A percentile compares a stretch with the other conserved stretches of the same genome.
Evolutionary conservation across 2,329 filamentous ascomycete genomes (phyloP).

Genomic region (Geosmithia flava): DNA sequence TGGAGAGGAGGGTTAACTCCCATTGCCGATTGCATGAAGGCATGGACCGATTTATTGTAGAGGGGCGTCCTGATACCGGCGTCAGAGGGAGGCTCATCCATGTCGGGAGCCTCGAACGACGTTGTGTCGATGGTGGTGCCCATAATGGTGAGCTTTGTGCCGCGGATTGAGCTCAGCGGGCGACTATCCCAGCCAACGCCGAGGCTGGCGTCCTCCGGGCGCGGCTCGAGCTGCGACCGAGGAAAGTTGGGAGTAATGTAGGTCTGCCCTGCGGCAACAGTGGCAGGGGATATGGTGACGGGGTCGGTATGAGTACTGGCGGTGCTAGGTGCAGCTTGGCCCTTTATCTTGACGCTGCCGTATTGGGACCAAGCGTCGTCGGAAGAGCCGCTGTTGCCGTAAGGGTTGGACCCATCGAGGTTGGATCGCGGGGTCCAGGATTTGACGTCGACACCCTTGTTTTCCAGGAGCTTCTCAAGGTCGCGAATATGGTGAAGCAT

Average conservation of each 20-base stretch:
- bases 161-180: constrained; percentile 60
- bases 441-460: constrained; percentile 48
- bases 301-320: not conserved
- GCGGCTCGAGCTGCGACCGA: constrained; percentile 23
- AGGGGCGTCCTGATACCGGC: constrained; percentile 27
- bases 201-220: constrained; percentile 50
- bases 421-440: constrained; percentile 17
- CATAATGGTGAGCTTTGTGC: constrained; percentile 64
- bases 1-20: constrained; percentile 44
- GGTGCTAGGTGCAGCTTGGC: not conserved
- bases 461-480: constrained; percentile 52
- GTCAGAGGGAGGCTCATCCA: constrained; percentile 39
- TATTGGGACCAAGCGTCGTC: constrained; percentile 17
- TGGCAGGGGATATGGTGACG: not conserved
- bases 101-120: constrained; percentile 54
- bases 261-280: not conserved
- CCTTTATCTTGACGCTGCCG: constrained; percentile 20
- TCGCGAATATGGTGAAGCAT: constrained; percentile 56
- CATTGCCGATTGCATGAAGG: constrained; percentile 54
- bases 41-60: constrained; percentile 62
- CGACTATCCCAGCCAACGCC: constrained; percentile 52
- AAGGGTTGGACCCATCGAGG: constrained; percentile 8
- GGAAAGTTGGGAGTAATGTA: constrained; percentile 13
- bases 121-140: constrained; percentile 71
- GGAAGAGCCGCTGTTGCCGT: constrained; percentile 8